These are phyloP conservation scores for Glaciozyma antarctica DNA, from an alignment of 768 basidiomycete genomes.

Conservation along the genomic window DNA sequence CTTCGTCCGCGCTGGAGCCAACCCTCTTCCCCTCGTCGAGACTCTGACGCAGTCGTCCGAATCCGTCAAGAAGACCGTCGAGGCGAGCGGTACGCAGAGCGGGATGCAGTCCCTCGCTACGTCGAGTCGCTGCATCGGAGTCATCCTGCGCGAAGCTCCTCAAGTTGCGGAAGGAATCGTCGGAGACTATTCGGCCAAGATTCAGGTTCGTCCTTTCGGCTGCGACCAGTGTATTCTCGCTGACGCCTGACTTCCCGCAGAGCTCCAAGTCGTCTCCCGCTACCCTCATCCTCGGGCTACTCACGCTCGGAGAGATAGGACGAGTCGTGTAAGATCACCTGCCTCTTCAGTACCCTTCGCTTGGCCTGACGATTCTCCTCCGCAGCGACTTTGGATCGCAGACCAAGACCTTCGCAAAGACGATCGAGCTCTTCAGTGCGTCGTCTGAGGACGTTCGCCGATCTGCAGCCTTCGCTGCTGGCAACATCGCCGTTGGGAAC, in stretches of 20 bases:
- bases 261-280: constrained; percentile 49
- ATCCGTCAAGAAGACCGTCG: background rate
- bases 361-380: background rate
- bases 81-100: constrained; percentile 5
- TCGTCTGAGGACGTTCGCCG: constrained; percentile 78
- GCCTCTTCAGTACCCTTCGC: background rate
- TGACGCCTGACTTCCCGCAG: background rate
- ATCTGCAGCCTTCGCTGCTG: constrained; percentile 85
- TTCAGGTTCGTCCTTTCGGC: constrained; percentile 54
- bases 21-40: constrained; percentile 40
- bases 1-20: constrained; percentile 65
- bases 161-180: constrained; percentile 71
- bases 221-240: background rate
- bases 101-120: constrained; percentile 45
- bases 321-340: constrained; percentile 62
- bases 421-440: constrained; percentile 63
- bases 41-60: constrained; percentile 14
- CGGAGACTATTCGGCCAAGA: constrained; percentile 67
- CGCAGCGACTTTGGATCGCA: constrained; percentile 79
- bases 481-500: constrained; percentile 93
- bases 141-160: constrained; percentile 62
- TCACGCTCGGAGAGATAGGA: constrained; percentile 87
- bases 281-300: constrained; percentile 67
- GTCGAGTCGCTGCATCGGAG: constrained; percentile 75
- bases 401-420: constrained; percentile 62